Base-by-base conservation (phyloP, 768 basidiomycete genomes). In the Termitomyces sp. region DNA sequence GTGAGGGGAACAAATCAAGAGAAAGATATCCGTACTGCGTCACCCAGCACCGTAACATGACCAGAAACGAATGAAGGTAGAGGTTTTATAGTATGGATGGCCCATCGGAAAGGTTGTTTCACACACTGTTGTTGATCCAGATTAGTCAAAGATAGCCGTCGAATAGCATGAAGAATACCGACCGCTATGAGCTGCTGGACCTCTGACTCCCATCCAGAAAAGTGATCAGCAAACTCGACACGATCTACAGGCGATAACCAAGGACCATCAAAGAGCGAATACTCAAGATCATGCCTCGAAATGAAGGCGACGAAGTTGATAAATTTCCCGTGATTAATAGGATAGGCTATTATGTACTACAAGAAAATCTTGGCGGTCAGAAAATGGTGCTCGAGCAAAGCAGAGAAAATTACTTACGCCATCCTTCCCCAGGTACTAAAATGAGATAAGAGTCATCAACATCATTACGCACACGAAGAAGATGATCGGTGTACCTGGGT, bases 261-360 rank as follows among this genome's bases (percentile, higher is more conserved):
- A 14, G 78, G 70, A 4, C 75, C 78, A 12, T 75, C 67, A 56
- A 74, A 81, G 22, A 66, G 65, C 1, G 83, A 78, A 55, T 72
- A 69, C 60, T 85, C 78, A n/a, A 78, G 69, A 28, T 83, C 78
- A 56, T 77, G 76, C 24, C 72, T 70, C 19, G 76, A 65, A 24
- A 68, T 72, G 61, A 85, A 84, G 1, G 82, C 84, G 17, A 78
- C 86, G 54, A 87, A 75, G 60, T 87, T 90, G 60, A 90, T 70
- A 56, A 76, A 67, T 59, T 72, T 77, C 6, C 84, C 84, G 30
- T 73, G 73, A 3, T 80, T 72, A 14, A 88, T 81, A 0, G 84
- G 79, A 64, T 88, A 88, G 2, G 75, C 78, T 15, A 88, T 74
- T 41, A 85, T 64, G 62, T 81, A 81, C 87, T 88, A 43, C 19